Evolutionary conservation across 305 asterid species (phyloP).

Genomic region (Fraxinus ornus): DNA sequence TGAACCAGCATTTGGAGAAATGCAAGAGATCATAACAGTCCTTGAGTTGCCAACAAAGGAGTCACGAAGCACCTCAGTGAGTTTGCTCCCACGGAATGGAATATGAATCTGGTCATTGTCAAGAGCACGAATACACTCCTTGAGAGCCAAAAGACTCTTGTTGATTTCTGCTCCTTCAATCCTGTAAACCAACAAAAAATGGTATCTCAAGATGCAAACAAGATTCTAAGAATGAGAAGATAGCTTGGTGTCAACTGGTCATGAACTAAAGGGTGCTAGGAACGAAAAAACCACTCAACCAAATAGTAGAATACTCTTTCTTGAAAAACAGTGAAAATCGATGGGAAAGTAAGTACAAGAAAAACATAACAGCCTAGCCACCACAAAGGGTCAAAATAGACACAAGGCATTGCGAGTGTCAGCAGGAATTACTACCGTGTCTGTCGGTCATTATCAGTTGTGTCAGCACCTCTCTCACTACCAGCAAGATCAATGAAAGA

Average conservation of each 20-base stretch:
- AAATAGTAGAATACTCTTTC: neutral
- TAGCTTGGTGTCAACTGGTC: neutral
- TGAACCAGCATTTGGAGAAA: slow-evolving; percentile 95
- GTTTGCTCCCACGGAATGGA: slow-evolving; percentile 99
- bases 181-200: slow-evolving; percentile 44
- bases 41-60: slow-evolving; percentile 96
- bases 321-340: neutral
- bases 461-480: slow-evolving; percentile 27
- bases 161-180: slow-evolving; percentile 98
- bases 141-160: slow-evolving; percentile 90
- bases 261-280: neutral
- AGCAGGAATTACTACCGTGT: slow-evolving; percentile 46
- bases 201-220: slow-evolving; percentile 22
- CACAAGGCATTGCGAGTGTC: slow-evolving; percentile 14
- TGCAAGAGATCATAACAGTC: slow-evolving; percentile 95
- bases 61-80: slow-evolving; percentile 97
- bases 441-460: slow-evolving; percentile 31
- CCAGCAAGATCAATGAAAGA: slow-evolving; percentile 57
- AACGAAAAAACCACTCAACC: neutral
- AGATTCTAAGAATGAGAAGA: neutral
- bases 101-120: slow-evolving; percentile 97
- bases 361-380: neutral
- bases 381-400: neutral
- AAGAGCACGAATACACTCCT: slow-evolving; percentile 95
- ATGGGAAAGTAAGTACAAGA: neutral